Evolutionary conservation across 2,329 filamentous ascomycete genomes (phyloP), one percentile per base, ranked within the genome.

Genomic region (Emergomyces orientalis): DNA sequence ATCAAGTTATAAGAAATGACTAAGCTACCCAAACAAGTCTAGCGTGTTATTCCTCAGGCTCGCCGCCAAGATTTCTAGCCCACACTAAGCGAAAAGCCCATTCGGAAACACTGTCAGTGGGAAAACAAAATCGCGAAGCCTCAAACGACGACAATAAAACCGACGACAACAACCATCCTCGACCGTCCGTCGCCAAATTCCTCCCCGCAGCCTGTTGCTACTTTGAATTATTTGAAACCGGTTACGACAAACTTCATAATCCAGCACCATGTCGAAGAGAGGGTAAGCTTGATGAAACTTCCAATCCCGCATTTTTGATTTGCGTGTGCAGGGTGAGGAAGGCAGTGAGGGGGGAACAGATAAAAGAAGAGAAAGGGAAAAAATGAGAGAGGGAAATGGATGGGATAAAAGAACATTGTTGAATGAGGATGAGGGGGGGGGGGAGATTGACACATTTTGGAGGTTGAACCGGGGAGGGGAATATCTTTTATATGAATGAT

Each of bases 211-310:
- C 69, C 70, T 69, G 69, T 69, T 69, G 71, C 70, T 69, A 69
- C 68, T 71, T 71, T 68, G 69, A 70, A 67, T 71, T 71, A 73
- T 73, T 71, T 70, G 71, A 69, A 74, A 71, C 72, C 71, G 69
- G 69, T 70, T 67, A 71, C 71, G 32, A 55, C 51, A 58, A 58
- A 30, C 39, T 32, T 72, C 71, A 78, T 73, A 75, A 70, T 70
- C 69, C 73, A 72, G 70, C 76, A 79, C 75, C 70, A 81, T 81
- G 79, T 80, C 79, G 75, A 78, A 78, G 70, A 77, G 78, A 78
- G 78, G 78, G 79, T 80, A 75, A 76, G 78, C 66, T 43, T 30
- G 32, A 27, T 61, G 60, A 65, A 63, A 67, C 43, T 14, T 25
- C 63, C 60, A 30, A 32, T 61, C 63, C 55, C 63, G 47, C 41